phyloP scores from a whole-genome alignment of 2,329 filamentous ascomycete species.

The Aureobasidium sp. region DNA sequence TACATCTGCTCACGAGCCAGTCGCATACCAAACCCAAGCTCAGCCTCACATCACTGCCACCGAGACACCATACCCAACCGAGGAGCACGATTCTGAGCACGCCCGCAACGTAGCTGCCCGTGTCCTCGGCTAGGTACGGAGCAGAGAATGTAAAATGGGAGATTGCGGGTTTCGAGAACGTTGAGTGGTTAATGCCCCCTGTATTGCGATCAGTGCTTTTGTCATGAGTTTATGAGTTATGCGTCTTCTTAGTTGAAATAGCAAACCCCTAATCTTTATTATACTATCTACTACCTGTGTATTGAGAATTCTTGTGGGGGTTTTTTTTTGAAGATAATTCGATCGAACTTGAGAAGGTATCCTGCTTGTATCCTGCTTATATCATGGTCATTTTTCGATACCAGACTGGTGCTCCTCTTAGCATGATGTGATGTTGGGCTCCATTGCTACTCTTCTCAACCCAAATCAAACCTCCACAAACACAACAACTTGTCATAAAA shows the following conservation, averaged over 20 bases:
- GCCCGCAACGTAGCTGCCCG: background rate
- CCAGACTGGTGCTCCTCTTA: background rate
- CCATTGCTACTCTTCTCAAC: background rate
- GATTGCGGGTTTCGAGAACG: background rate
- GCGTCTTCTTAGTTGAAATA: conserved; percentile 12
- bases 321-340: background rate
- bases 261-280: conserved; percentile 9
- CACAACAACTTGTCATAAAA: conserved; percentile 70
- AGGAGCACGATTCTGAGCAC: background rate
- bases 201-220: conserved; percentile 7
- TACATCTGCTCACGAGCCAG: background rate
- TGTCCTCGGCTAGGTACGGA: conserved; percentile 2
- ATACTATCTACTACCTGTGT: background rate
- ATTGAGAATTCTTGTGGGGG: background rate
- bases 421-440: background rate
- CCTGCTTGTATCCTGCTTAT: background rate
- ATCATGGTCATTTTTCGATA: background rate
- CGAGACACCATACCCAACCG: conserved; percentile 10
- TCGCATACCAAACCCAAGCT: background rate
- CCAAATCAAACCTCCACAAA: conserved; percentile 46
- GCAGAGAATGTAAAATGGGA: background rate
- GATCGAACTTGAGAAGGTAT: background rate
- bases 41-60: background rate
- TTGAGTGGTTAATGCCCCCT: background rate
- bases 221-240: conserved; percentile 12